These are phyloP conservation scores for Cyberlindnera mycetangii DNA, from an alignment of 805 yeast genomes.

Conservation along the genomic window DNA sequence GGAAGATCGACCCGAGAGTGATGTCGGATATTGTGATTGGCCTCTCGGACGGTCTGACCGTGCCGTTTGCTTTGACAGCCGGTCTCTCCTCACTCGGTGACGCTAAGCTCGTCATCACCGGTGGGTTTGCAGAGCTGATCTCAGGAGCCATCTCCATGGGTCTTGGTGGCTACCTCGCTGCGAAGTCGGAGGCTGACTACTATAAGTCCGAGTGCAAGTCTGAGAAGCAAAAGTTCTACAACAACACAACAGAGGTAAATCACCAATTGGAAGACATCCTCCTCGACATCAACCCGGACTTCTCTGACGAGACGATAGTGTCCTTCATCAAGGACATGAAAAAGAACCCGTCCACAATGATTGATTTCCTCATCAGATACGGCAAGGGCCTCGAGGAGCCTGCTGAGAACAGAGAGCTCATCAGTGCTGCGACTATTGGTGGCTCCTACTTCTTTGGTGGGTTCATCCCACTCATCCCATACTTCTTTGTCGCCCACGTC, in stretches of 20 bases:
- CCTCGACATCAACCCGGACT: conserved; percentile 56
- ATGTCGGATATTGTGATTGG: conserved; percentile 94
- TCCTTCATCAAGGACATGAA: conserved; percentile 77
- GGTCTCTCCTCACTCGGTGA: conserved; percentile 91
- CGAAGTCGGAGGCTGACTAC: conserved; percentile 80
- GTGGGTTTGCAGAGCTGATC: conserved; percentile 96
- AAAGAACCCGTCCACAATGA: conserved; percentile 70
- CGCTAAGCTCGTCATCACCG: conserved; percentile 87
- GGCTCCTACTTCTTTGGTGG: conserved; percentile 89
- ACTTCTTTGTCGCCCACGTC: conserved; percentile 78
- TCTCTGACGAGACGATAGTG: conserved; percentile 67
- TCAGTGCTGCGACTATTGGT: conserved; percentile 89
- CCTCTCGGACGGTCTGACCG: conserved; percentile 91
- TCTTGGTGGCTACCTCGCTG: conserved; percentile 93
- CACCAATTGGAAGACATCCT: conserved; percentile 81
- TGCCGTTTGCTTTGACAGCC: conserved; percentile 98
- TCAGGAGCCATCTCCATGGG: conserved; percentile 99
- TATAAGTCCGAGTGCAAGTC: conserved; percentile 67
- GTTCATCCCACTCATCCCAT: conserved; percentile 85
- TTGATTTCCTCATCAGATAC: conserved; percentile 81
- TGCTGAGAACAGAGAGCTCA: conserved; percentile 83
- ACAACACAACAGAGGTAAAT: conserved; percentile 60
- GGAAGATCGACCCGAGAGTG: conserved; percentile 79
- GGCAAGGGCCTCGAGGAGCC: conserved; percentile 97
- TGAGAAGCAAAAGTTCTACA: conserved; percentile 67